phyloP scores from a whole-genome alignment of 208 protist genomes.

The Willaertia magna region DNA sequence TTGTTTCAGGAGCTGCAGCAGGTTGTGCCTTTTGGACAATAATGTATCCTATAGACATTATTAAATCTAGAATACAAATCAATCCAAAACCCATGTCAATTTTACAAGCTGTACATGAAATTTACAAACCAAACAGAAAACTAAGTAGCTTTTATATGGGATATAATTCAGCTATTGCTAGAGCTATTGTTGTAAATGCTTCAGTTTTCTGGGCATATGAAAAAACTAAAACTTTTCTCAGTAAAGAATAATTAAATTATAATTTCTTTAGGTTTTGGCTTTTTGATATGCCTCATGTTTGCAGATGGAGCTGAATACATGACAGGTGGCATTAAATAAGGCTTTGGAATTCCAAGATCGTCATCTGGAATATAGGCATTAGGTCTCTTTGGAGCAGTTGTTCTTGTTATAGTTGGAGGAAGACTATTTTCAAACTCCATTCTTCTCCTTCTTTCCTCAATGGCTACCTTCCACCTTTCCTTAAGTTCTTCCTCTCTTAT shows the following conservation, averaged over 20 bases:
- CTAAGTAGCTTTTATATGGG: background rate
- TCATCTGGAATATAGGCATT: conserved; percentile 74
- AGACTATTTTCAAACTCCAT: conserved; percentile 15
- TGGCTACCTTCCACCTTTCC: conserved; percentile 45
- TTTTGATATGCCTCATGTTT: background rate
- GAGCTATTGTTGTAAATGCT: background rate
- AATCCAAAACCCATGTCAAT: background rate
- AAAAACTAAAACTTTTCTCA: background rate
- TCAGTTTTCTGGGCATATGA: background rate
- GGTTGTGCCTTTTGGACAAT: background rate
- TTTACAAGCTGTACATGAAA: background rate
- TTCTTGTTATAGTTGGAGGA: conserved; percentile 27
- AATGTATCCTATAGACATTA: background rate
- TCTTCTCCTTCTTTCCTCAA: conserved; percentile 41
- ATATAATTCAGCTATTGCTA: background rate
- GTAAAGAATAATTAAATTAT: background rate
- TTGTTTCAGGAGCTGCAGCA: background rate
- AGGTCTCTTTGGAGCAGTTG: conserved; percentile 56
- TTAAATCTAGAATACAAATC: background rate
- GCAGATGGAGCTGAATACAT: background rate
- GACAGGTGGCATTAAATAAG: conserved; percentile 32
- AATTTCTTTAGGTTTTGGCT: background rate
- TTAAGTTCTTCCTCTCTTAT: conserved; percentile 43
- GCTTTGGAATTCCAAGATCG: conserved; percentile 60
- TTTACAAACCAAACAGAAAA: too few relatives aligned